A percentile compares a stretch with the other conserved stretches of the same genome.
Conservation (phyloP, 139 green algal species). For the Nannochloris sp. region DNA sequence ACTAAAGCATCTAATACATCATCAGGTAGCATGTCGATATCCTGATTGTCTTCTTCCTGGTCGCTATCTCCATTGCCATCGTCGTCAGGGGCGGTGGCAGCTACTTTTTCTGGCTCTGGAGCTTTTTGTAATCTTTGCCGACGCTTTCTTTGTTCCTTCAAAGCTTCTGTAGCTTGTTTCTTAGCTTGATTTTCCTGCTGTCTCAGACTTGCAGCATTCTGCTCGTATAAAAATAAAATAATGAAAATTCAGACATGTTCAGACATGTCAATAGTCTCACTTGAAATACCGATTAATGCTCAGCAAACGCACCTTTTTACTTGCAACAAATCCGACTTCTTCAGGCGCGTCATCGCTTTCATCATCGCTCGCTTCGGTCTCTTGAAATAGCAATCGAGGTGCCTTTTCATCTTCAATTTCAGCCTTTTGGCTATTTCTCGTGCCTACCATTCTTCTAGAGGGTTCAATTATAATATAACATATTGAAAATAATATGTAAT, state of each 20-base stretch:
- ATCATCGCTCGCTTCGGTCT: neutral
- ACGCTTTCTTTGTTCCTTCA: neutral
- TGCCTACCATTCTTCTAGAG: neutral
- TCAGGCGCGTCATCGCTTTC: constrained; percentile 11
- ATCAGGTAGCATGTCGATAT: constrained; percentile 3
- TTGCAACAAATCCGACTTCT: constrained; percentile 1
- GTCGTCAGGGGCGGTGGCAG: neutral
- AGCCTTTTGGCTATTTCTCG: neutral
- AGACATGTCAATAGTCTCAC: neutral
- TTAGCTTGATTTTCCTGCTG: neutral
- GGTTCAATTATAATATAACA: neutral
- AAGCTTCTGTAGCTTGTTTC: neutral
- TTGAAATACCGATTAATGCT: neutral
- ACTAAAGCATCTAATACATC: neutral
- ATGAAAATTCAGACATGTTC: neutral
- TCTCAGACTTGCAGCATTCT: neutral
- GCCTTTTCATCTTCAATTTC: neutral
- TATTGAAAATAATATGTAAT: neutral
- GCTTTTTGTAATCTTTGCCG: neutral
- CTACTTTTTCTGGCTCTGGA: neutral
- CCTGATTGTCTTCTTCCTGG: neutral
- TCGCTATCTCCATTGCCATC: neutral
- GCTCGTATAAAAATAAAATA: neutral
- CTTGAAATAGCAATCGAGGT: neutral
- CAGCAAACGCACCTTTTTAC: constrained; percentile 1